Evolutionary conservation across 139 green algal species (phyloP).

Genomic region (Chlamydomonas eustigma): DNA sequence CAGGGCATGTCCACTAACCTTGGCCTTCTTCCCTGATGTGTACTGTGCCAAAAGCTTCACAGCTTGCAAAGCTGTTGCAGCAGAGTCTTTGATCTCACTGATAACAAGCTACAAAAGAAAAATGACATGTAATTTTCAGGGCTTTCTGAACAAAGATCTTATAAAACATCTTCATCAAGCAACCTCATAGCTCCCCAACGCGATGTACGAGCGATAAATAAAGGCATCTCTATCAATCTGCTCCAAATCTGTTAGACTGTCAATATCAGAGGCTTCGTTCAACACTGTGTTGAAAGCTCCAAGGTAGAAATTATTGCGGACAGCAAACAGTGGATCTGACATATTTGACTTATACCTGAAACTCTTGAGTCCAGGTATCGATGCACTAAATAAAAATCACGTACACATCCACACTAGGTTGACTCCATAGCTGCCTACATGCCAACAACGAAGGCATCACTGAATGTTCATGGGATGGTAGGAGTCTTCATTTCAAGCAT

Average conservation of each 20-base stretch:
- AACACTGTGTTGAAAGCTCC: conserved; percentile 90
- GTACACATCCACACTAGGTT: too few species aligned
- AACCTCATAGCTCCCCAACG: conserved; percentile 90
- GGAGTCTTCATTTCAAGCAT: too few species aligned
- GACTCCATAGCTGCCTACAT: too few species aligned
- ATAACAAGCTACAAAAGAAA: conserved; percentile 97
- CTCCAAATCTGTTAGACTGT: conserved; percentile 68
- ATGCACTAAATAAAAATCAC: too few species aligned
- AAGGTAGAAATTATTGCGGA: conserved; percentile 90
- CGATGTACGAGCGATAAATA: conserved; percentile 94
- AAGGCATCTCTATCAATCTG: conserved; percentile 77
- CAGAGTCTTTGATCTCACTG: conserved; percentile 72
- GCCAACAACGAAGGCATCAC: too few species aligned
- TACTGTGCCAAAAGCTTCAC: conserved; percentile 89
- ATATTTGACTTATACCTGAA: too few species aligned
- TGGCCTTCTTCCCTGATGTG: conserved; percentile 40
- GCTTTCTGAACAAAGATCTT: too few species aligned
- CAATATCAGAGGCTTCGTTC: conserved; percentile 79
- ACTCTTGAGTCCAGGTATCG: too few species aligned
- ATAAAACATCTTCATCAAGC: too few species aligned
- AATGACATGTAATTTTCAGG: too few species aligned
- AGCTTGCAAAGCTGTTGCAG: conserved; percentile 75
- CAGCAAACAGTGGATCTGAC: conserved; percentile 75
- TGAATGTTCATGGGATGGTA: too few species aligned
- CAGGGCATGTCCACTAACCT: conserved; percentile 37